Base-by-base conservation (phyloP, 139 green algal genomes). In the Chlamydomonas sp. region DNA sequence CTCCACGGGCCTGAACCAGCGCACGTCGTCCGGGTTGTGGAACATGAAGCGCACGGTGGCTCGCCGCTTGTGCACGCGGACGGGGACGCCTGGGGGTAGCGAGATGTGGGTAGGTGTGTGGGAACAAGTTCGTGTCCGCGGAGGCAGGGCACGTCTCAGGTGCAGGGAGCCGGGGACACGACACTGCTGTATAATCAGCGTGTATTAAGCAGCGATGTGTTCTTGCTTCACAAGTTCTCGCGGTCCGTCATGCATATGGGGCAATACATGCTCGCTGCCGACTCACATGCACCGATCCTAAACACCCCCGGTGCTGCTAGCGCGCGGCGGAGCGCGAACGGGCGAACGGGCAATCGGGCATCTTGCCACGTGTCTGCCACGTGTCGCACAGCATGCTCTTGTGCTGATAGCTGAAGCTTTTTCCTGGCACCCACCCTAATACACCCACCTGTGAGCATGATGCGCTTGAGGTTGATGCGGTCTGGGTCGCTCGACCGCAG, bases 21-120 rank as follows among this genome's bases (percentile, higher is more conserved):
- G 92, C 49, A 99, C 91, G 89, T 99, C 97, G 57, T 99, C 97
- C 2, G 97, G 95, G 83, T 94, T 96, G 92, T 98, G 94, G 91
- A 99, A 99, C 98, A 99, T 99, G 90, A 94, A 98, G 5, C 94
- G 91, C 80, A 99, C 96, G 5, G 98, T 95, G 9, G 96, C 96
- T 78, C 97, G 98, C 69, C 92, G 93, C 92, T 99, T 99, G 92
- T 99, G 95, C 78, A 98, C 96, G 63, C 95, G 95, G n/a, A 97
- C 92, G 0, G 97, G 97, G 83, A 97, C 97, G 20, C 95, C 96
- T 91, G 31, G 31, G 31, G 31, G 31, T 49, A 49, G 31, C 31
- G 31, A 49, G 31, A 49, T 49, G 31, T 49, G 31, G 63, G 31
- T 49, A 49, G 31, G 31, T 49, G 31, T 49, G 31, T 49, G 31